Evolutionary conservation across 225 moss, liverwort and hornwort genomes (phyloP).

Genomic region (Sphagnum tenellum): DNA sequence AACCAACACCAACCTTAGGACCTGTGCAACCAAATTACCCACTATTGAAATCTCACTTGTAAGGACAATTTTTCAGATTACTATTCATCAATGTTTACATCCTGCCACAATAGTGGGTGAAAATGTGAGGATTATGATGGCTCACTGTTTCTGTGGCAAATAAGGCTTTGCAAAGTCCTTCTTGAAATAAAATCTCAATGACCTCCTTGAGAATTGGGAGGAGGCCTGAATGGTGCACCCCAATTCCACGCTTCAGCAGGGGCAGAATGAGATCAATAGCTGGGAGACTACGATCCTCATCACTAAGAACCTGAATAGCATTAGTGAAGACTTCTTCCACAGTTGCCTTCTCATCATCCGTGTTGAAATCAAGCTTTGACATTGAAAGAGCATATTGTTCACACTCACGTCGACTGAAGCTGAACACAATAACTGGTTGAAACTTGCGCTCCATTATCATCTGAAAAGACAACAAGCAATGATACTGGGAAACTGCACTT

Average conservation of each 20-base stretch:
- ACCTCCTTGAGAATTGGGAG: slow-evolving; percentile 49
- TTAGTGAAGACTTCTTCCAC: slow-evolving; percentile 35
- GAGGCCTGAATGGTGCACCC: slow-evolving; percentile 46
- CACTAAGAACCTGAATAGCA: slow-evolving; percentile 63
- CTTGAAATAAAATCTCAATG: slow-evolving; percentile 47
- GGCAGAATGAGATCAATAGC: slow-evolving; percentile 73
- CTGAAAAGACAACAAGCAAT: slow-evolving; percentile 11
- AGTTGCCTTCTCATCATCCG: slow-evolving; percentile 30
- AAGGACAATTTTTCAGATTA: too few relatives aligned
- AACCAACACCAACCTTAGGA: too few relatives aligned
- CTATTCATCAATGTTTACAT: too few relatives aligned
- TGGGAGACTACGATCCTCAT: slow-evolving; percentile 79
- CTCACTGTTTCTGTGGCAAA: slow-evolving; percentile 97
- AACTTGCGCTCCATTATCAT: slow-evolving; percentile 50
- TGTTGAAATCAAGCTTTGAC: slow-evolving; percentile 40
- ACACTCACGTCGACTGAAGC: slow-evolving; percentile 43
- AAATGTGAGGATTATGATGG: background rate
- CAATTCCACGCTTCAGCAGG: slow-evolving; percentile 36
- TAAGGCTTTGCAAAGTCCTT: slow-evolving; percentile 50
- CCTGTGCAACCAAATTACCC: too few relatives aligned
- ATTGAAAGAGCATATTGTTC: slow-evolving; percentile 33
- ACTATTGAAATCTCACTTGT: too few relatives aligned
- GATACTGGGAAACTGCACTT: background rate
- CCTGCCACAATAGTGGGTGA: too few relatives aligned
- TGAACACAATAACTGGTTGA: slow-evolving; percentile 49